A percentile compares a stretch with the other conserved stretches of the same genome.
Evolutionary conservation across 1,284 basidiomycete genomes (phyloP).

Genomic region (Pterula multifida): DNA sequence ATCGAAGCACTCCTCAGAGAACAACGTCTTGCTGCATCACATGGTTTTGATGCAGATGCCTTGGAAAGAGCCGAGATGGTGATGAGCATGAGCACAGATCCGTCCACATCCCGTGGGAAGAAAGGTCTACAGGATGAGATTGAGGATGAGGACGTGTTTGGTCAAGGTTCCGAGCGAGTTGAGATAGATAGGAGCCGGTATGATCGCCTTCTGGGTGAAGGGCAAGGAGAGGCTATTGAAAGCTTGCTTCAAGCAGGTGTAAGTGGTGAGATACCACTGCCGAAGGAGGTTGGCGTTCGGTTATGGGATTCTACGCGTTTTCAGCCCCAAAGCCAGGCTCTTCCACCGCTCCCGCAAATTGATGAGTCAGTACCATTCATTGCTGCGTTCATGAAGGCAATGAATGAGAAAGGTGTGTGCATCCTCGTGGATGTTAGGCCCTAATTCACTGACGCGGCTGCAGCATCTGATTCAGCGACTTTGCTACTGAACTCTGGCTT

Average conservation of each 20-base stretch:
- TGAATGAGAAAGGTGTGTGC: constrained; percentile 23
- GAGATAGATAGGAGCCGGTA: constrained; percentile 23
- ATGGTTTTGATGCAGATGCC: constrained; percentile 30
- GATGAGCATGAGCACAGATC: neutral
- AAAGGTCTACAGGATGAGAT: constrained; percentile 20
- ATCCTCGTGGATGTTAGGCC: neutral
- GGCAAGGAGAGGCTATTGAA: constrained; percentile 26
- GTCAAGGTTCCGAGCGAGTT: constrained; percentile 18
- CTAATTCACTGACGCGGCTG: neutral
- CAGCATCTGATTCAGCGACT: constrained; percentile 28
- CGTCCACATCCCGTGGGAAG: constrained; percentile 9
- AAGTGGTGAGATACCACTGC: constrained; percentile 14
- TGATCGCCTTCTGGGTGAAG: constrained; percentile 27
- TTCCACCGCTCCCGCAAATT: neutral
- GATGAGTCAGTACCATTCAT: neutral
- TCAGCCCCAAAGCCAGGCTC: neutral
- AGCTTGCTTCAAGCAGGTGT: constrained; percentile 25
- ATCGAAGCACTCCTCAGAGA: constrained; percentile 42
- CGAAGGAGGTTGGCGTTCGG: constrained; percentile 18
- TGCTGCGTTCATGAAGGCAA: neutral
- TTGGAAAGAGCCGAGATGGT: constrained; percentile 29
- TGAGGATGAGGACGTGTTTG: constrained; percentile 25
- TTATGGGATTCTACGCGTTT: neutral
- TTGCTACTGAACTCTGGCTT: constrained; percentile 29
- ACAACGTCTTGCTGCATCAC: constrained; percentile 30